phyloP scores from a whole-genome alignment of 1,284 basidiomycete genomes.

The Erythrobasidium hasegawianum region DNA sequence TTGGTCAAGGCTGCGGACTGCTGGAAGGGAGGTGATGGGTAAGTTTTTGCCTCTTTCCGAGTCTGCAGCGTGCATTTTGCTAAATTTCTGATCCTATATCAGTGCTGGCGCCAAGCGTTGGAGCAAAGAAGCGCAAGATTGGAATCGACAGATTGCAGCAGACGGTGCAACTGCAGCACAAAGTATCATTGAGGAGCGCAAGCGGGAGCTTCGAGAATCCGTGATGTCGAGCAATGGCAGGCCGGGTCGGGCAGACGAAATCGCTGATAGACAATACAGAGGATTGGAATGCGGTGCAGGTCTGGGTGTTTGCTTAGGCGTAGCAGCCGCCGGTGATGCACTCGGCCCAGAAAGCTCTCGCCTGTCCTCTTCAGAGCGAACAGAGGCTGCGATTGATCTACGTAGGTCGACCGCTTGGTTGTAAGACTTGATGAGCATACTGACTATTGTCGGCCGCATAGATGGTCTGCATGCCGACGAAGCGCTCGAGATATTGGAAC shows the following conservation, averaged over 20 bases:
- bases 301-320: slow-evolving; percentile 77
- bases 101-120: slow-evolving; percentile 83
- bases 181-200: slow-evolving; percentile 74
- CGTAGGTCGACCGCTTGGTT: slow-evolving; percentile 31
- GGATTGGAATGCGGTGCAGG: slow-evolving; percentile 77
- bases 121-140: slow-evolving; percentile 83
- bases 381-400: slow-evolving; percentile 69
- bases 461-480: slow-evolving; percentile 74
- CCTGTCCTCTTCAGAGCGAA: slow-evolving; percentile 71
- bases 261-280: slow-evolving; percentile 64
- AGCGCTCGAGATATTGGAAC: slow-evolving; percentile 82
- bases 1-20: slow-evolving; percentile 93
- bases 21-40: slow-evolving; percentile 85
- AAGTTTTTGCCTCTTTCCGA: not conserved
- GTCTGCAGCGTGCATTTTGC: not conserved
- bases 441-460: slow-evolving; percentile 30
- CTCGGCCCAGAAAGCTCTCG: slow-evolving; percentile 47
- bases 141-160: slow-evolving; percentile 87
- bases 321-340: slow-evolving; percentile 54
- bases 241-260: slow-evolving; percentile 40
- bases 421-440: not conserved
- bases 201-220: slow-evolving; percentile 67
- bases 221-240: slow-evolving; percentile 51
- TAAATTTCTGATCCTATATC: not conserved
- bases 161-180: slow-evolving; percentile 69